phyloP scores from a whole-genome alignment of 2,329 filamentous ascomycete genomes.

The Cladophialophora bantiana region DNA sequence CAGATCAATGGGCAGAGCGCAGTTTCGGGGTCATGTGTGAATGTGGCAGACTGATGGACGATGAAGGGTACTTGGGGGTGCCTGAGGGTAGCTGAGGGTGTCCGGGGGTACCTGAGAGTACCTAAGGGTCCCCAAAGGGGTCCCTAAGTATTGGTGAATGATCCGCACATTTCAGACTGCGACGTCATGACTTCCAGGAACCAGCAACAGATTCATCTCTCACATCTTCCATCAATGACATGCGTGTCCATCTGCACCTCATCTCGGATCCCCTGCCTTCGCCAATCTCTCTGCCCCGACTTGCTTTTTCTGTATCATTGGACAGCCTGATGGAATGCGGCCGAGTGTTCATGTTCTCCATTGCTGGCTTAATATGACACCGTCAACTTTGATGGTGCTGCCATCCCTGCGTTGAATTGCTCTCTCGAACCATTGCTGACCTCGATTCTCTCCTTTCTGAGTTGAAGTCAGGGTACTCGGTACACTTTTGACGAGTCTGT shows the following conservation, averaged over 20 bases:
- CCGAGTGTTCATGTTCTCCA: neutral
- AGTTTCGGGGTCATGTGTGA: constrained; percentile 1
- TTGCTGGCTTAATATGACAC: neutral
- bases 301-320: neutral
- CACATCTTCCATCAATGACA: neutral
- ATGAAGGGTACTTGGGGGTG: neutral
- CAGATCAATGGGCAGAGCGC: neutral
- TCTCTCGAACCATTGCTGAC: too few relatives aligned
- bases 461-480: too few relatives aligned
- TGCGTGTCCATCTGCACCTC: neutral
- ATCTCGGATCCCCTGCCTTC: constrained; percentile 5
- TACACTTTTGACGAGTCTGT: too few relatives aligned
- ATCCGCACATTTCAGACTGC: constrained; percentile 7
- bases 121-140: too few relatives aligned
- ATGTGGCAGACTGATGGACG: neutral
- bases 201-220: neutral
- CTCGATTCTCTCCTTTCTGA: too few relatives aligned
- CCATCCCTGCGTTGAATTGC: too few relatives aligned
- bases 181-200: constrained; percentile 18
- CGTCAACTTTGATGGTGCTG: too few relatives aligned
- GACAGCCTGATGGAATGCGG: too few relatives aligned
- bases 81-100: too few relatives aligned
- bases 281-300: constrained; percentile 3
- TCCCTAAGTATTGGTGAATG: neutral
- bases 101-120: too few relatives aligned